Evolutionary conservation across 768 basidiomycete genomes (phyloP), one percentile per base, ranked within the genome.

Genomic region (Lactarius trivialis): DNA sequence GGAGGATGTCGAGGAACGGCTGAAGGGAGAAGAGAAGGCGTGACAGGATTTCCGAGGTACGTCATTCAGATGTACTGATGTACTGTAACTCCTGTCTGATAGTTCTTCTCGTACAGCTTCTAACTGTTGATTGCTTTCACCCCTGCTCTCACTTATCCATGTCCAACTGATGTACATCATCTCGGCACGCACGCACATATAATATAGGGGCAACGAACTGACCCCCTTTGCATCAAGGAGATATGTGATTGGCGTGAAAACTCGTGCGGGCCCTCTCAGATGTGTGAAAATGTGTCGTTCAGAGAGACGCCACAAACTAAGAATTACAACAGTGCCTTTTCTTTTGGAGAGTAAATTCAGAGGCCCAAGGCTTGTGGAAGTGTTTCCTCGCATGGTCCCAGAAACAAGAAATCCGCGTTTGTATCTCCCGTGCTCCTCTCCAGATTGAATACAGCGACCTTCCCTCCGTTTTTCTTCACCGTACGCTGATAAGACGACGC

Each of bases 341-440:
- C 48, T 1, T 50, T 36, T 28, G 28, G 48, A 52, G 43, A 45
- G 45, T 48, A 12, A 49, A 37, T 8, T 36, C 19, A 19, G 34
- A 63, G 26, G 4, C 74, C 74, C 17, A 81, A 71, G 15, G 76
- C 80, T 56, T 72, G 67, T 1, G 79, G 76, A 39, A 84, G 70
- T 14, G 71, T 75, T 34, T 76, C 72, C 68, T 80, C 80, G 66
- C 81, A 83, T 39, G 77, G 76, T 0, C 82, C 80, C 9, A 78
- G 63, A 68, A 84, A 82, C 21, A 81, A 68, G 67, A 78, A 85
- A 65, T 83, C 78, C 0, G 79, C 79, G 0, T 77, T 69, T 17
- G 72, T 66, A 54, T 79, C 78, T 1, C 74, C 76, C 15, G 68
- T 39, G 24, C 65, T 73, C 9, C 70, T 55, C 33, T 76, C 71